Evolutionary conservation across 1,139 yeast genomes (phyloP), one percentile per base, ranked within the genome.

Genomic region (Suhomyces chickasaworum): DNA sequence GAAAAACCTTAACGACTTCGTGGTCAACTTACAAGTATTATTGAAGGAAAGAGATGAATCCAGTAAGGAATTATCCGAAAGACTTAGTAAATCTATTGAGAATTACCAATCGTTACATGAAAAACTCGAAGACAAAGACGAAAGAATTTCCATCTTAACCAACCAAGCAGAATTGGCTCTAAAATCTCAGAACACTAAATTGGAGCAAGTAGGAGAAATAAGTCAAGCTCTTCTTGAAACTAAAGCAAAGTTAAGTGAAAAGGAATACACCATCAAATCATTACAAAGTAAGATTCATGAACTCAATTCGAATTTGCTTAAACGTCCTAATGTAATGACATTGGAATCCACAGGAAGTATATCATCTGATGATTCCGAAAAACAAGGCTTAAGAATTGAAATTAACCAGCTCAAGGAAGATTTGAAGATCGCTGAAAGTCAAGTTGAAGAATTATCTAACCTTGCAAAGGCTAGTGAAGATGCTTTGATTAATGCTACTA

Each of bases 121-220:
- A 5, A 80, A 75, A 49, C 68, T 86, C 34, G 73, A 71, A 9
- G 75, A 76, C 36, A 77, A 81, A 50, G 80, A 77, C 39, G 78
- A 73, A 47, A 77, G 78, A 48, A 68, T 80, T 30, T 69, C 68
- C 34, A 71, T 76, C 18, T 62, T 75, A 39, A 57, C 78, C 10
- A 72, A 67, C 43, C 82, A 82, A 48, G 75, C 81, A 30, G 86
- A 81, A 45, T 65, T 77, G 48, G 85, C 85, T 20, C 64, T 79
- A 39, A 78, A 77, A 49, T 82, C 87, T 39, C 86, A 83, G 57
- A 89, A 86, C 57, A 72, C 79, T 16, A 83, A 84, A 60, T 73
- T 87, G 47, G 93, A 86, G 50, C 72, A 77, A 35, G 73, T 85
- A 22, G 69, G 69, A 37, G 87, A 85, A 49, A 60, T 82, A 32